These are phyloP conservation scores for Biscutella auriculata DNA, from an alignment of 441 rosid species.

Conservation along the genomic window DNA sequence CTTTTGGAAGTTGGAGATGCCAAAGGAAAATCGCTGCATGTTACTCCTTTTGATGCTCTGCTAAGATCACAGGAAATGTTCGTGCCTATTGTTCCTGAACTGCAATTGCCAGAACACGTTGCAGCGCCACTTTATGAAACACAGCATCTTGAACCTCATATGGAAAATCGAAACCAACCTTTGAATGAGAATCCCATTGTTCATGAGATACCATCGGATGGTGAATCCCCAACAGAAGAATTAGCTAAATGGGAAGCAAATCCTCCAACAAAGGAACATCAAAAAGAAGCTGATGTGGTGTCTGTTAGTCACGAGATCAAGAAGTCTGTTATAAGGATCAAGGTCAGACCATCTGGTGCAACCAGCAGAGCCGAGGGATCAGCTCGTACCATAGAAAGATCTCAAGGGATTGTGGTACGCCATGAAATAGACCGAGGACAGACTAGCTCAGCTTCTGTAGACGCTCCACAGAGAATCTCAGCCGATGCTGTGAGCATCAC, in stretches of 20 bases:
- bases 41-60: conserved; percentile 16
- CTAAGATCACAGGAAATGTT: conserved; percentile 13
- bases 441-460: conserved; percentile 87
- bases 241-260: conserved; percentile 30
- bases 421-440: conserved; percentile 42
- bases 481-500: conserved; percentile 62
- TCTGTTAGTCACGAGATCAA: conserved; percentile 44
- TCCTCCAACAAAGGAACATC: conserved; percentile 33
- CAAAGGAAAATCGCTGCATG: conserved; percentile 19
- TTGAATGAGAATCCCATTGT: conserved; percentile 23
- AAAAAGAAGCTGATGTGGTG: conserved; percentile 37
- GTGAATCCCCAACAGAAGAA: conserved; percentile 28
- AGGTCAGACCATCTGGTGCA: conserved; percentile 55
- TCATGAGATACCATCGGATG: conserved; percentile 36
- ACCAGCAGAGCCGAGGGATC: conserved; percentile 68
- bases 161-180: conserved; percentile 24
- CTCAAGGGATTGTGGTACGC: conserved; percentile 41
- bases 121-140: conserved; percentile 25
- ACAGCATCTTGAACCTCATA: conserved; percentile 33
- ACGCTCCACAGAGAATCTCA: conserved; percentile 79
- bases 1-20: conserved; percentile 11
- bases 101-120: conserved; percentile 15
- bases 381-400: conserved; percentile 58
- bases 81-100: conserved; percentile 16
- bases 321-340: conserved; percentile 58